Conservation (phyloP, 1,139 yeast species). For the Arxiozyma bovina region DNA sequence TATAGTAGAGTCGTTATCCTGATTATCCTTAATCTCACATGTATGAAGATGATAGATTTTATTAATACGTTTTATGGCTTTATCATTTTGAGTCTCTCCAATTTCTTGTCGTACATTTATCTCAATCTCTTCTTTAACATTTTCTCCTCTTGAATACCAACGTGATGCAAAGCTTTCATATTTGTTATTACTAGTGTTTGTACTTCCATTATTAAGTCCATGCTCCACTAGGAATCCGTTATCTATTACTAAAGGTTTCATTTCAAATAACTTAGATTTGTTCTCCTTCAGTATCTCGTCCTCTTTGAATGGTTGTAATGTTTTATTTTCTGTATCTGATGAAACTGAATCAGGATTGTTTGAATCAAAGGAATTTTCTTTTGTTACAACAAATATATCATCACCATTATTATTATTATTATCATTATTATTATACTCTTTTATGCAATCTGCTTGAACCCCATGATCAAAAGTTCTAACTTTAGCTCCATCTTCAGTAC, state of each 20-base stretch:
- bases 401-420: neutral
- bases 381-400: too few species aligned
- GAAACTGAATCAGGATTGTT: neutral
- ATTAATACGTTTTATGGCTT: neutral
- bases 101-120: neutral
- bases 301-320: neutral
- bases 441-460: slow-evolving; percentile 10
- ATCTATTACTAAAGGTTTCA: neutral
- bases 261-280: neutral
- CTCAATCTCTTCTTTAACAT: neutral
- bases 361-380: neutral
- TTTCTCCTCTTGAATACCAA: slow-evolving; percentile 4
- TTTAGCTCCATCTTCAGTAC: too few species aligned
- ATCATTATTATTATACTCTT: neutral
- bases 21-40: neutral
- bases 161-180: slow-evolving; percentile 1
- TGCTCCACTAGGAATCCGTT: neutral
- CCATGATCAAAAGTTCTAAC: slow-evolving; percentile 18
- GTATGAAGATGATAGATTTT: neutral
- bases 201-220: neutral
- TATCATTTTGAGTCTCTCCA: neutral
- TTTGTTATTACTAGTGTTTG: neutral
- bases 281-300: too few species aligned
- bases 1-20: neutral
- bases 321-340: neutral